Base-by-base conservation (phyloP, 768 basidiomycete genomes). In the Hericium alpestre region DNA sequence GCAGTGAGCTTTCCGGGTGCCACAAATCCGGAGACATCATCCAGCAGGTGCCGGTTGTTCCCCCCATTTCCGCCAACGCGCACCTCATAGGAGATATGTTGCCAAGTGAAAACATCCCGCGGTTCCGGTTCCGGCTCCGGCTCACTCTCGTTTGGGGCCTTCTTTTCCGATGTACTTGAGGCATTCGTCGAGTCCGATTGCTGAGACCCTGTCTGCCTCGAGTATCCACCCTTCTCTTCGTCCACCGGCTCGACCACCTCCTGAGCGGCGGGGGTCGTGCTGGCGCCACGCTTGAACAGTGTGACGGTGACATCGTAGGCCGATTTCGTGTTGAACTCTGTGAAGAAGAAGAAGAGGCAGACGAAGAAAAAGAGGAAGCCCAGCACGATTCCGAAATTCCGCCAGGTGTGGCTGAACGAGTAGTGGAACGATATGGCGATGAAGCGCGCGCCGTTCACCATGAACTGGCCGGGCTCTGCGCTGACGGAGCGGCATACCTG, bases 401-500 rank as follows among this genome's bases (percentile, higher is more conserved):
- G 64, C 77, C 80, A 75, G 65, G 87, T 11, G 72, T 84, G 58
- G 71, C 65, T 59, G 61, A 72, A 67, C 69, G 60, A 58, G 73
- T 75, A 76, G 3, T 62, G 71, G 67, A 72, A 72, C 57, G 70
- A 74, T 59, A 83, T 46, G 52, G 64, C 11, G 63, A 81, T 68
- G 66, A 83, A 95, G 2, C 60, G 61, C 38, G 76, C 75, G 4
- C 92, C 91, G 23, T 76, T 64, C 38, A 93, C 90, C 11, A 62
- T 68, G 18, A 67, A 65, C 55, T 82, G 74, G 1, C 90, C 90
- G 0, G 83, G 61, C 4, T 76, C 64, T 1, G 84, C 76, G 3
- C 92, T 90, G 6, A 84, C 74, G 0, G 84, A 76, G 1, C 86
- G 76, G 67, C 92, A 94, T 1, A 85, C 84, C 69, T 91, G 90